Conservation (phyloP, 495 filamentous ascomycete genomes). For the Xylaria intraflava region DNA sequence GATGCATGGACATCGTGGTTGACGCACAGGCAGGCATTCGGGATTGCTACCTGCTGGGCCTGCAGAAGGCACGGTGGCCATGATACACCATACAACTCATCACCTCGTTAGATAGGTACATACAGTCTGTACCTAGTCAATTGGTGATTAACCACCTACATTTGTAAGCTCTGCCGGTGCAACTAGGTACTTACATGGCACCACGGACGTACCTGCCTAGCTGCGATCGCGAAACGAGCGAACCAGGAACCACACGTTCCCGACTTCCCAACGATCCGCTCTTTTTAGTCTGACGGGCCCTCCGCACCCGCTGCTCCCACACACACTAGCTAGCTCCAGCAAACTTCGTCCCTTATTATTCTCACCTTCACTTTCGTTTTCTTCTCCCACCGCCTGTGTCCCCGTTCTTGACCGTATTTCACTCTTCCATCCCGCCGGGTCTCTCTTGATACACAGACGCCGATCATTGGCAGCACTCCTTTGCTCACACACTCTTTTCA, state of each 20-base stretch:
- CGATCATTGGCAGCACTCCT: background rate
- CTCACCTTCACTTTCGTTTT: slow-evolving; percentile 15
- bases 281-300: background rate
- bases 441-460: background rate
- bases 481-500: background rate
- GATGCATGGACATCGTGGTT: too few species aligned
- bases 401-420: background rate
- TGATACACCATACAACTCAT: too few species aligned
- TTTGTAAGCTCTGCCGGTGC: slow-evolving; percentile 1
- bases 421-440: background rate
- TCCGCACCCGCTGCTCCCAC: slow-evolving; percentile 4
- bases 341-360: slow-evolving; percentile 9
- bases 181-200: background rate
- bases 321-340: slow-evolving; percentile 6
- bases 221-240: background rate
- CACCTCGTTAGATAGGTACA: background rate
- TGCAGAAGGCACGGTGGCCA: too few species aligned
- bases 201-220: background rate
- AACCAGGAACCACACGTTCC: slow-evolving; percentile 14
- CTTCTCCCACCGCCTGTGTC: slow-evolving; percentile 5
- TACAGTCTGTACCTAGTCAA: background rate
- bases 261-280: slow-evolving; percentile 14
- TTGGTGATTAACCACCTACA: background rate
- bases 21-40: too few species aligned
- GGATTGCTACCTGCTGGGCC: background rate